A percentile compares a stretch with the other conserved stretches of the same genome.
Conservation (phyloP, 1,284 basidiomycete genomes). For the Erythrobasidium hasegawianum region DNA sequence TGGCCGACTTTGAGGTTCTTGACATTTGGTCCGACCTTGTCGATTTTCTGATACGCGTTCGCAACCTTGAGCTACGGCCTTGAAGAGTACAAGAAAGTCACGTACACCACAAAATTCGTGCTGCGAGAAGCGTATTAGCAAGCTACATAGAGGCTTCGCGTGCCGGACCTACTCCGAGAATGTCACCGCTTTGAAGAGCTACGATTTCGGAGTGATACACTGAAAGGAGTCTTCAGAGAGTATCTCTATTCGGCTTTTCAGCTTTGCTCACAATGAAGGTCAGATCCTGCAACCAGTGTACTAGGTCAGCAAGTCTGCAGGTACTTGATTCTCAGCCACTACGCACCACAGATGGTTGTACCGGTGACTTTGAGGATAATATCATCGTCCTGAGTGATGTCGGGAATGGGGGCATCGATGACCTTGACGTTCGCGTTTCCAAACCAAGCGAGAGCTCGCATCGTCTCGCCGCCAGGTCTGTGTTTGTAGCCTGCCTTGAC, state of each 20-base stretch:
- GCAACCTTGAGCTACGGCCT: neutral
- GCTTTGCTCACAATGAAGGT: slow-evolving; percentile 55
- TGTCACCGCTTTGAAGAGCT: slow-evolving; percentile 65
- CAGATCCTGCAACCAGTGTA: slow-evolving; percentile 48
- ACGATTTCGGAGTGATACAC: slow-evolving; percentile 63
- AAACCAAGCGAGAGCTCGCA: slow-evolving; percentile 63
- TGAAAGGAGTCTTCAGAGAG: too few species aligned
- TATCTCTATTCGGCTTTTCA: too few species aligned
- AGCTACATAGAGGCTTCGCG: neutral
- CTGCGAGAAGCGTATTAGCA: neutral
- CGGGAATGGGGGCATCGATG: slow-evolving; percentile 62
- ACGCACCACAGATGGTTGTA: slow-evolving; percentile 60
- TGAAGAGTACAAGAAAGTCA: neutral
- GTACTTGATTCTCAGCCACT: slow-evolving; percentile 38
- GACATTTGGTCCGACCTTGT: slow-evolving; percentile 57
- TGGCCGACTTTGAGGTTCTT: slow-evolving; percentile 61
- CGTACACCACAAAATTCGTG: neutral
- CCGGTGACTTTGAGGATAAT: slow-evolving; percentile 66
- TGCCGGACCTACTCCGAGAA: slow-evolving; percentile 56
- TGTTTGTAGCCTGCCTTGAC: slow-evolving; percentile 12
- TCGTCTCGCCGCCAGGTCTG: slow-evolving; percentile 35
- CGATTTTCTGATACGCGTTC: slow-evolving; percentile 4
- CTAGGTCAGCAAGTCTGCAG: too few species aligned
- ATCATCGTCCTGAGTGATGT: slow-evolving; percentile 64
- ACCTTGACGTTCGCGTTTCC: slow-evolving; percentile 55